These are phyloP conservation scores for Lumnitzera racemosa DNA, from an alignment of 345 rosid genomes.

Conservation along the genomic window DNA sequence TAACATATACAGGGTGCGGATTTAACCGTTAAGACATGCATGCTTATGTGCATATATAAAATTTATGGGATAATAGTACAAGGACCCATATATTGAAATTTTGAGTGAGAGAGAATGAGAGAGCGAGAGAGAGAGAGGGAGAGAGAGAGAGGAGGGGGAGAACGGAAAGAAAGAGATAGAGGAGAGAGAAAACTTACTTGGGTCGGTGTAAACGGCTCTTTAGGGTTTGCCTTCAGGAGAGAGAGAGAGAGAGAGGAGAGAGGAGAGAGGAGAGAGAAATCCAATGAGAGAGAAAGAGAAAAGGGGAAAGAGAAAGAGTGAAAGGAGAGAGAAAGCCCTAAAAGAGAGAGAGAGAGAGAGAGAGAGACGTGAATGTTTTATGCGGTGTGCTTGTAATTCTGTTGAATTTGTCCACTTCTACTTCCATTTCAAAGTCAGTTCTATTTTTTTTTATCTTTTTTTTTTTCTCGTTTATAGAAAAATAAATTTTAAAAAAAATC, in stretches of 20 bases:
- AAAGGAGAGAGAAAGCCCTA: conserved; percentile 28
- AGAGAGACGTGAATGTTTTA: conserved; percentile 2
- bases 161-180: conserved; percentile 26
- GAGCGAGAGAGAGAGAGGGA: conserved; percentile 52
- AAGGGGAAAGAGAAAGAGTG: conserved; percentile 5
- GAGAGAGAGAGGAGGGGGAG: conserved; percentile 32
- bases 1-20: conserved; percentile 5
- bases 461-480: no score
- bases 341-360: conserved; percentile 10
- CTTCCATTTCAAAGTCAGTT: no score
- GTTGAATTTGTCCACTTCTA: no score
- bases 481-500: no score
- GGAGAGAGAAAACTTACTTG: conserved; percentile 24
- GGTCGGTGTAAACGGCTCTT: not conserved
- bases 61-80: conserved; percentile 27
- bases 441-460: no score
- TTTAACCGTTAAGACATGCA: conserved; percentile 1
- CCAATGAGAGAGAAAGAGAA: conserved; percentile 11
- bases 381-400: no score
- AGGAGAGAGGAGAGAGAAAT: conserved; percentile 22
- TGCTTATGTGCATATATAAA: conserved; percentile 7
- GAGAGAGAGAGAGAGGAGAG: not conserved
- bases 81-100: conserved; percentile 58
- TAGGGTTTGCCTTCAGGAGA: no score
- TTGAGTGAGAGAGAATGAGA: conserved; percentile 25